Evolutionary conservation across 2,329 filamentous ascomycete species (phyloP), one percentile per base, ranked within the genome.

Genomic region (Dryadomyces quercivorus): DNA sequence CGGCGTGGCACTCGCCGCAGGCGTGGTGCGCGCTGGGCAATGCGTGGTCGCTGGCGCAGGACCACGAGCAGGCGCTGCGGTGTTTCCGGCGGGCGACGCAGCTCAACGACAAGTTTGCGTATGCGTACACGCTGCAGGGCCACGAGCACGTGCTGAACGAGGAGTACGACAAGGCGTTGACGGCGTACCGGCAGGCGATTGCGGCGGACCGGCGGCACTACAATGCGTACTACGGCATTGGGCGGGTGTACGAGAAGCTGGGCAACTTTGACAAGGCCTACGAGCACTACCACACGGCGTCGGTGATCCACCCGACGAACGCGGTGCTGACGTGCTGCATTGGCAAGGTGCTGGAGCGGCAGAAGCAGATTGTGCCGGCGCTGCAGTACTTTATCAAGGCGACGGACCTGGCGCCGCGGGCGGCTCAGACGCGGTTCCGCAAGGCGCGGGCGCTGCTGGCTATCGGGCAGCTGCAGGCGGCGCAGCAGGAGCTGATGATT

Each of bases 21-120:
- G 90, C 93, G 4, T 98, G 93, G 94, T 96, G 91, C 65, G 88
- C 90, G 0, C 73, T 97, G 55, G 93, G 93, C 7, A 98, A 98
- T 64, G 91, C 91, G 1, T 96, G 92, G 75, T 96, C 93, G 1
- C 76, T 96, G 31, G 85, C 90, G 57, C 82, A 88, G 56, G 92
- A 98, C 64, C 92, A 96, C 60, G 93, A 98, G 63, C 88, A 95
- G 69, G 93, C 94, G 13, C 76, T 98, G 51, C 85, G 86, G 60
- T 96, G 93, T 67, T 98, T 98, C 78, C 92, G 89, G 65, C 82
- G 93, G 55, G 92, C 93, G 7, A 95, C 91, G 0, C 91, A 97
- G 66, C 71, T 98, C 2, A 82, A 96, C 64, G 83, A 89, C 7
- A 85, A 84, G 55, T 96, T 97, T 67, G 91, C 93, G 1, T 98